Evolutionary conservation across 176 grass and related monocot genomes (phyloP), one percentile per base, ranked within the genome.

Genomic region (Triticum urartu): DNA sequence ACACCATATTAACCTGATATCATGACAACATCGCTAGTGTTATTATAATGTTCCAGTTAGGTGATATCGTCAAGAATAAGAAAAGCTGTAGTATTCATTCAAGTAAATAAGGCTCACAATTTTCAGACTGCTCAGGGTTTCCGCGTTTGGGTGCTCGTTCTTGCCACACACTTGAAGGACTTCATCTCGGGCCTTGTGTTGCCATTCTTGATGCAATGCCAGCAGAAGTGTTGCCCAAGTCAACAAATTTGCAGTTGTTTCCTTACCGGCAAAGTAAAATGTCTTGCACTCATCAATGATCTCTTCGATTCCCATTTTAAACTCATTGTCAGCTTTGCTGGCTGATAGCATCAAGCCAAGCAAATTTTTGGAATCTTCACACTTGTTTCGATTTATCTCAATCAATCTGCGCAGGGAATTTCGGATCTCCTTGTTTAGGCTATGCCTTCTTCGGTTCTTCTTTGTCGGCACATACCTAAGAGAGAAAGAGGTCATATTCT

Each of bases 261-360:
- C 95, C 86, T 89, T 97, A 9, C 95, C 92, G 1, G 92, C 84
- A 86, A 94, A 92, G 79, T 97, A 97, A 64, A 94, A 97, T 79
- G 92, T 83, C 83, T 94, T 97, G 86, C 95, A 94, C 88, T 94
- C 90, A 45, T 94, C 86, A 62, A 97, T 91, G 79, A 97, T 97
- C 62, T 94, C 95, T 84, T 97, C 90, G 50, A 92, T 91, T 89
- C 81, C 92, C 92, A 97, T 92, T 87, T 79, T 83, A 26, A 86
- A 84, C 86, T 90, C 81, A 1, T 25, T 43, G 13, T 60, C 81
- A 86, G 86, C 24, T 78, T 91, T 97, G 63, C 87, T 80, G 18
- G 90, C 83, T 83, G 86, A 88, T 54, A 97, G 48, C 94, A 97
- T 97, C 61, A 97, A 38, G 39, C 94, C 92, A 12, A 97, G 89